Conservation (phyloP, 1,284 basidiomycete genomes). For the Tilletia horrida region DNA sequence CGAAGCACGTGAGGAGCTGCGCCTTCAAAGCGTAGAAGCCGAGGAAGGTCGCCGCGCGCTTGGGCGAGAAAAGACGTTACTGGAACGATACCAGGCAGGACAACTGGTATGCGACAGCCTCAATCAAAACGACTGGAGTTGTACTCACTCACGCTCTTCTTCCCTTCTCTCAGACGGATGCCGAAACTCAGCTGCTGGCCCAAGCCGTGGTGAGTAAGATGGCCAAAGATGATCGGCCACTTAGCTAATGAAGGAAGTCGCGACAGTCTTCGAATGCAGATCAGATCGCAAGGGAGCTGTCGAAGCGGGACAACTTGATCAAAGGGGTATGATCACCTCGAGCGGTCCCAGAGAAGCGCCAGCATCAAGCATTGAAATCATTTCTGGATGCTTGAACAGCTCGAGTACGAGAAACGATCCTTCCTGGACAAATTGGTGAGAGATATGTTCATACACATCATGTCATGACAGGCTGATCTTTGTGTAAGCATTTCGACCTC, state of each 20-base stretch:
- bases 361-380: not conserved
- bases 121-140: not conserved
- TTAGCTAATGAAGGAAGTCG: not conserved
- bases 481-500: not conserved
- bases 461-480: not conserved
- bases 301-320: conserved; percentile 10
- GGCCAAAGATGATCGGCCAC: not conserved
- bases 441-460: not conserved
- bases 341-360: no score
- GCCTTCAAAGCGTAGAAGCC: not conserved
- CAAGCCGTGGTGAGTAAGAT: not conserved
- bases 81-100: conserved; percentile 1
- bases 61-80: not conserved
- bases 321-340: not conserved
- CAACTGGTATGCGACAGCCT: not conserved
- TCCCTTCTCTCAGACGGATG: not conserved
- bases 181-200: conserved; percentile 9
- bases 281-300: conserved; percentile 2
- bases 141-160: no score
- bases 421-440: conserved; percentile 16
- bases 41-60: not conserved
- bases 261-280: conserved; percentile 9
- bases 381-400: not conserved
- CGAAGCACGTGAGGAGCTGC: not conserved
- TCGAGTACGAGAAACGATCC: conserved; percentile 14